Percentiles rank a stretch among this genome's conserved stretches.
Evolutionary conservation across 441 rosid genomes (phyloP).

Genomic region (Macaranga tanarius): DNA sequence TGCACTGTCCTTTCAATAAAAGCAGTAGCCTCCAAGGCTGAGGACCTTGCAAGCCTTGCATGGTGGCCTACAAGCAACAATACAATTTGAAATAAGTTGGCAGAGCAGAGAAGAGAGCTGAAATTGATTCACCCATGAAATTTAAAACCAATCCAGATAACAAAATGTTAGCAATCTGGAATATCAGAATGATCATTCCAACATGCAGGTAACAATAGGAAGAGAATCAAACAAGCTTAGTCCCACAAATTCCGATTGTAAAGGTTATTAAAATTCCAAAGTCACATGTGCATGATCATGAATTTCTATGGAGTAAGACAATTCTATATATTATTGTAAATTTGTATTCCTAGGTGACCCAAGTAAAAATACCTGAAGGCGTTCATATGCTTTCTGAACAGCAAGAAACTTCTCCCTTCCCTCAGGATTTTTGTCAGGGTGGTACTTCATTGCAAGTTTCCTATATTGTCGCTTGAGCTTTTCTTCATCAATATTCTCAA

Average conservation of each 20-base stretch:
- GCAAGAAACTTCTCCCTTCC: constrained; percentile 99
- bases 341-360: background rate
- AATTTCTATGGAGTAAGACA: background rate
- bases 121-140: constrained; percentile 1
- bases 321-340: background rate
- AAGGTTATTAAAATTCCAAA: background rate
- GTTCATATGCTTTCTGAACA: constrained; percentile 98
- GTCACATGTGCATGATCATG: background rate
- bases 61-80: constrained; percentile 73
- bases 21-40: constrained; percentile 99
- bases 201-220: background rate
- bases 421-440: constrained; percentile 99
- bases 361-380: constrained; percentile 72
- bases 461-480: constrained; percentile 98
- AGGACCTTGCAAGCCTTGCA: constrained; percentile 99
- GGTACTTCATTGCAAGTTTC: constrained; percentile 99
- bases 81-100: background rate
- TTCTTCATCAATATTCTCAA: constrained; percentile 99
- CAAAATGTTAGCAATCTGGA: background rate
- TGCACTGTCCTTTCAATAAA: constrained; percentile 95
- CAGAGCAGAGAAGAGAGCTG: background rate
- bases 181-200: constrained; percentile 3
- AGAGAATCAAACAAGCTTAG: background rate
- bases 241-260: background rate
- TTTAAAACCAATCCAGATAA: background rate